Base-by-base conservation (phyloP, 805 yeast genomes). In the Candida pseudofarinosa region DNA sequence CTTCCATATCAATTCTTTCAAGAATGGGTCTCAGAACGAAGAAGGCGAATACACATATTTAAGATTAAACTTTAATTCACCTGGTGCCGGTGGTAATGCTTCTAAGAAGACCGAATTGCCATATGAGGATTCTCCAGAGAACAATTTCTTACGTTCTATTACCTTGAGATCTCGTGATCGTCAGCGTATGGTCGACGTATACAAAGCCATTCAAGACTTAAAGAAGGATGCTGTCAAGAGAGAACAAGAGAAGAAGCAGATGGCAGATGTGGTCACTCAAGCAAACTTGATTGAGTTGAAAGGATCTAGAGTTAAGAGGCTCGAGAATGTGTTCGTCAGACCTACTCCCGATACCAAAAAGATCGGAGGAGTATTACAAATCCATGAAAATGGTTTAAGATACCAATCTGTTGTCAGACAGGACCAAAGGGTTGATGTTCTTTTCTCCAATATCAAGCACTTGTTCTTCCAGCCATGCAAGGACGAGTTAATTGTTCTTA, bases 261-360 rank as follows among this genome's bases (percentile, higher is more conserved):
- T 89, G 70, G 97, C 93, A 3, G 99, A 93, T 59, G 96, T 91
- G 40, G 91, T 91, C 23, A 83, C 86, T 37, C 99, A 91, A 68
- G 98, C 90, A 41, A 87, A 78, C 52, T 75, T 91, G 54, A 68
- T 88, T 46, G 96, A 90, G 64, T 77, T 84, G 44, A 82, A 80
- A 59, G 85, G 87, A 8, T 85, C 90, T 36, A 79, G 98, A 54
- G 87, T 96, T 31, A 81, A 82, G 65, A 81, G 91, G 60, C 71
- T 93, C 50, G 98, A 91, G 50, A 83, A 84, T 47, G 90, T 93
- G 1, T 88, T 83, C 60, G 85, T 90, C 39, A 83, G 98, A 61
- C 99, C 99, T 33, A 88, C 90, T 38, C 97, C 97, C 0, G 99
- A 91, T 62, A 85, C 97, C n/a, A 91, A 91, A 62, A 87, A 96